Conservation (phyloP, 2,329 filamentous ascomycete genomes). For the Cercospora beticola region DNA sequence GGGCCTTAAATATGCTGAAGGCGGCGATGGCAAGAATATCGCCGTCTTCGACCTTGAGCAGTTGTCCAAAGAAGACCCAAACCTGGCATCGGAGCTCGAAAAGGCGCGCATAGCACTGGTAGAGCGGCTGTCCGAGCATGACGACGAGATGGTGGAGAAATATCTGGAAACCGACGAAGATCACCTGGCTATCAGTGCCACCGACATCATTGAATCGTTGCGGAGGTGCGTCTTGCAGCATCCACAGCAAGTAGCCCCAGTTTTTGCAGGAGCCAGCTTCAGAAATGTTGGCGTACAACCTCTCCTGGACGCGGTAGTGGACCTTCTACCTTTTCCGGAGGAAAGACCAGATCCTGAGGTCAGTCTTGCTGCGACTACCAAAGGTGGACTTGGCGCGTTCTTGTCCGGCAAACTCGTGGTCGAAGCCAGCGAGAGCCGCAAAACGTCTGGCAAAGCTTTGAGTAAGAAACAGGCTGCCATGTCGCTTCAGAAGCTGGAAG, state of each 20-base stretch:
- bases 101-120: constrained; percentile 74
- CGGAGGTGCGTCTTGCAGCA: constrained; percentile 68
- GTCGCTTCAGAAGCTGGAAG: constrained; percentile 62
- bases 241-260: constrained; percentile 72
- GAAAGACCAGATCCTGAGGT: constrained; percentile 80
- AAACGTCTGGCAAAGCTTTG: constrained; percentile 40
- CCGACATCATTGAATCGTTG: constrained; percentile 70
- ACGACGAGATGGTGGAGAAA: constrained; percentile 79
- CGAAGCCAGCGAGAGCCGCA: constrained; percentile 27
- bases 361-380: constrained; percentile 57
- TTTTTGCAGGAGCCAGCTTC: constrained; percentile 91
- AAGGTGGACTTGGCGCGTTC: constrained; percentile 54
- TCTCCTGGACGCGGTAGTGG: constrained; percentile 81
- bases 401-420: constrained; percentile 39
- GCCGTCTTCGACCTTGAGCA: constrained; percentile 54
- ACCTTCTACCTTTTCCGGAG: constrained; percentile 78
- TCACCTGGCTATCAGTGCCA: constrained; percentile 63
- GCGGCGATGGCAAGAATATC: constrained; percentile 61
- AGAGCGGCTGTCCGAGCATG: constrained; percentile 82
- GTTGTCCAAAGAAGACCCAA: constrained; percentile 51
- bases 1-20: constrained; percentile 70
- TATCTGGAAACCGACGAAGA: constrained; percentile 79
- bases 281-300: constrained; percentile 92
- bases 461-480: constrained; percentile 43
- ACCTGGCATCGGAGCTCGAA: constrained; percentile 65